phyloP scores from a whole-genome alignment of 2,329 filamentous ascomycete genomes.

The Pseudomassariella vexata region DNA sequence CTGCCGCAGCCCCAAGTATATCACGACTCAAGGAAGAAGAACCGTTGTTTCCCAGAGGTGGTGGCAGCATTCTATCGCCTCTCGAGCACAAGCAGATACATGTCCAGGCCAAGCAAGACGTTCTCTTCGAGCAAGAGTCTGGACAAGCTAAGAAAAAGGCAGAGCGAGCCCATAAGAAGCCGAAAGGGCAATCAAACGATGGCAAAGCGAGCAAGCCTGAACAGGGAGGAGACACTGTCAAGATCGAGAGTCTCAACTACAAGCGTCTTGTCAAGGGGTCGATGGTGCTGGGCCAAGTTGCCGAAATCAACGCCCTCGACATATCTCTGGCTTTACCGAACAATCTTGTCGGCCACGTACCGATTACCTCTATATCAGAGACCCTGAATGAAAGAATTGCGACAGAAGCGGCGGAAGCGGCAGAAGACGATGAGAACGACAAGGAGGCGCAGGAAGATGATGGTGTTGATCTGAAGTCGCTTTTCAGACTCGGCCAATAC shows the following conservation, averaged over 20 bases:
- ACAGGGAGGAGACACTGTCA: conserved; percentile 53
- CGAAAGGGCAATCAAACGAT: conserved; percentile 45
- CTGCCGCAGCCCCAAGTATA: conserved; percentile 27
- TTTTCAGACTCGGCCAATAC: conserved; percentile 84
- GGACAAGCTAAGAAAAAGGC: conserved; percentile 40
- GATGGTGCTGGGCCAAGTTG: conserved; percentile 80
- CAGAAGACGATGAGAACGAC: conserved; percentile 45
- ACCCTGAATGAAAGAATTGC: conserved; percentile 72
- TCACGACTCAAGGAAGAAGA: conserved; percentile 69
- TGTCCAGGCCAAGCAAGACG: conserved; percentile 87
- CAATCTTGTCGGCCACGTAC: conserved; percentile 83
- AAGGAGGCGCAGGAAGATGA: conserved; percentile 49
- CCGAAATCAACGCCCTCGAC: conserved; percentile 72
- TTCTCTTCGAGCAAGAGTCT: conserved; percentile 76
- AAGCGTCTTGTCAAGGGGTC: conserved; percentile 86
- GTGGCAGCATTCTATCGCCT: conserved; percentile 83
- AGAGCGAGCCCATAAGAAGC: conserved; percentile 45
- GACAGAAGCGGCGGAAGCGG: conserved; percentile 52
- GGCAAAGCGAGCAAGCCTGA: conserved; percentile 46
- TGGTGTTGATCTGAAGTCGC: conserved; percentile 64
- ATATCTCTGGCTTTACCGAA: conserved; percentile 83
- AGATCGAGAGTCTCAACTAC: conserved; percentile 82
- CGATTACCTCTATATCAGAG: conserved; percentile 87
- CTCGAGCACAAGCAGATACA: conserved; percentile 96
- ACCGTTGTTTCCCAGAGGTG: conserved; percentile 85